A percentile compares a stretch with the other conserved stretches of the same genome.
Conservation (phyloP, 257 asterid species). For the Capsicum rhomboideum region DNA sequence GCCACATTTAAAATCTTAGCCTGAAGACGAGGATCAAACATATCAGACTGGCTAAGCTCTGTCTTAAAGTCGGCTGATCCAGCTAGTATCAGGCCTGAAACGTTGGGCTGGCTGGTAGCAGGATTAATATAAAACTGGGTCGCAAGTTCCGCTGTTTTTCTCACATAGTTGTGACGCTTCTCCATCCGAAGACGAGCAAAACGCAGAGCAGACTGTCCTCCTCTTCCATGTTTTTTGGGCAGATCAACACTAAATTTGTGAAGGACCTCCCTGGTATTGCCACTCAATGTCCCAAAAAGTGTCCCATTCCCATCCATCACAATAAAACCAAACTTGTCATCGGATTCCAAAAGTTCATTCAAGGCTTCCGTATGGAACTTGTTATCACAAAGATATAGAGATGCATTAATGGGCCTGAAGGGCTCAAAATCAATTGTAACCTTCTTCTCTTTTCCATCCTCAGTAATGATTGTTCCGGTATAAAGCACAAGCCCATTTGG, state of each 20-base stretch:
- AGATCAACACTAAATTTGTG: constrained; percentile 35
- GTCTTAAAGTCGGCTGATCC: constrained; percentile 43
- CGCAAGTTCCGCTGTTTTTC: constrained; percentile 31
- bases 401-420: constrained; percentile 31
- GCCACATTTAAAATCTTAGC: constrained; percentile 28
- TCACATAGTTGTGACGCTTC: constrained; percentile 36
- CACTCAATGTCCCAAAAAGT: constrained; percentile 35
- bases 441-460: constrained; percentile 37
- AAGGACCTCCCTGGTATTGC: constrained; percentile 34
- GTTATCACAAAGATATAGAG: constrained; percentile 31
- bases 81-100: constrained; percentile 29
- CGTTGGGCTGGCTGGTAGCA: constrained; percentile 28
- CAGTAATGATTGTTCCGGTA: constrained; percentile 36
- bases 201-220: constrained; percentile 39
- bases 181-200: constrained; percentile 41
- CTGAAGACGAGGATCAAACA: constrained; percentile 35
- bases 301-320: constrained; percentile 42
- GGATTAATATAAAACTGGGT: constrained; percentile 31
- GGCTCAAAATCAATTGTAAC: constrained; percentile 38
- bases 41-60: constrained; percentile 27
- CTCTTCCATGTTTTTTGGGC: constrained; percentile 41
- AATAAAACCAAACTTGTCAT: constrained; percentile 29
- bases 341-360: constrained; percentile 26
- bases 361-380: constrained; percentile 30
- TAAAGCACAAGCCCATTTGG: constrained; percentile 34